Base-by-base conservation (phyloP, 148 eudicot species). In the Polygonum aviculare region DNA sequence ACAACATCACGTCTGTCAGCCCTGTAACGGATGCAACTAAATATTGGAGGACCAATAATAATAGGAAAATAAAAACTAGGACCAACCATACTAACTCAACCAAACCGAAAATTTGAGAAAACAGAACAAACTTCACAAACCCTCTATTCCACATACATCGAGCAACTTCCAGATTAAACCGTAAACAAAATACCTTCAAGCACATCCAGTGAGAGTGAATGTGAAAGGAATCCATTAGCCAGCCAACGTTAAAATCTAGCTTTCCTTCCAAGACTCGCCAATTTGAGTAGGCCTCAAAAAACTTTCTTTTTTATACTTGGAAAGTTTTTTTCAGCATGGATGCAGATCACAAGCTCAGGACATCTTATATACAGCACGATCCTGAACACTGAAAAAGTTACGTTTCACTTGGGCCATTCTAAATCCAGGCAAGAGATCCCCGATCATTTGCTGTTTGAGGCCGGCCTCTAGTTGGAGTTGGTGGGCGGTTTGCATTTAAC, bases 391-490 rank as follows among this genome's bases (percentile, higher is more conserved):
- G 26, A 4, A 75, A 52, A 75, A 3, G 74, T 73, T 71, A 75
- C 49, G 72, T 73, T 77, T 22, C 78, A 80, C 71, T 71, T 40
- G 71, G 15, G 77, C 59, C 36, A 50, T 74, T 75, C 81, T 81
- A 95, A 74, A 93, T 93, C 96, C 96, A 95, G 80, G 99, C 99
- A 77, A 93, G 89, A 85, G 99, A 92, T 76, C 96, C 91, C 82
- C 90, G 86, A 57, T 92, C 99, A 77, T 87, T 90, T 45, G 88
- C 90, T 79, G 80, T 85, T 88, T 89, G 99, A 57, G 98, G 99
- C 40, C 99, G 97, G 11, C 99, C 99, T 79, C 97, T 85, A 18
- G 99, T 93, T 75, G 99, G 99, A 70, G 99, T 95, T 67, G 94
- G 90, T 78, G 99, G 99, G 72, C 99, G 86, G 79, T 95, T 92